Evolutionary conservation across 495 filamentous ascomycete genomes (phyloP).

Genomic region (Lentithecium fluviatile): DNA sequence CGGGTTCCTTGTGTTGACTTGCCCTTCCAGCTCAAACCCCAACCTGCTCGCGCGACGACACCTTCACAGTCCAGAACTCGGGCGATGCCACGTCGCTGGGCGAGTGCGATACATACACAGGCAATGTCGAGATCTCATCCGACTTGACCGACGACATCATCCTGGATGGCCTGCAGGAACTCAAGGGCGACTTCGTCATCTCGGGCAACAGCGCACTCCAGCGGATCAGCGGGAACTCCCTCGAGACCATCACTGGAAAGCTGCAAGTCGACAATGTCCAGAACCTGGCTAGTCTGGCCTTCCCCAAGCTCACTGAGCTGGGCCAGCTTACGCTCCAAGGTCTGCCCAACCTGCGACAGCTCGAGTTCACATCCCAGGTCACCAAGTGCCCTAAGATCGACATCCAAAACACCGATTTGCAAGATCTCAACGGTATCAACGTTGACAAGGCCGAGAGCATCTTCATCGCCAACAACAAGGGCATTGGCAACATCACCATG

Average conservation of each 20-base stretch:
- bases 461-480: conserved; percentile 43
- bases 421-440: conserved; percentile 73
- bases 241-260: conserved; percentile 55
- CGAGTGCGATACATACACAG: conserved; percentile 66
- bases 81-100: conserved; percentile 69
- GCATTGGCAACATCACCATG: conserved; percentile 47
- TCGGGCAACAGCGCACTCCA: conserved; percentile 60
- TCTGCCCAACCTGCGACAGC: conserved; percentile 65
- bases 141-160: conserved; percentile 53
- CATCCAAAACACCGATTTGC: conserved; percentile 82
- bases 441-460: conserved; percentile 63
- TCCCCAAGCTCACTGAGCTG: conserved; percentile 63
- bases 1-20: neutral
- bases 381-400: conserved; percentile 59
- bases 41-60: conserved; percentile 49
- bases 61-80: conserved; percentile 60
- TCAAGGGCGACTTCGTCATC: conserved; percentile 67
- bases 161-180: conserved; percentile 56
- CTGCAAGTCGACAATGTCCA: conserved; percentile 63
- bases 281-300: conserved; percentile 60
- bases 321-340: conserved; percentile 66
- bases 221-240: conserved; percentile 51
- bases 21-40: conserved; percentile 33
- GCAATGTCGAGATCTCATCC: conserved; percentile 65
- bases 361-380: conserved; percentile 60